Base-by-base conservation (phyloP, 768 basidiomycete species). In the Pholiota microspora region DNA sequence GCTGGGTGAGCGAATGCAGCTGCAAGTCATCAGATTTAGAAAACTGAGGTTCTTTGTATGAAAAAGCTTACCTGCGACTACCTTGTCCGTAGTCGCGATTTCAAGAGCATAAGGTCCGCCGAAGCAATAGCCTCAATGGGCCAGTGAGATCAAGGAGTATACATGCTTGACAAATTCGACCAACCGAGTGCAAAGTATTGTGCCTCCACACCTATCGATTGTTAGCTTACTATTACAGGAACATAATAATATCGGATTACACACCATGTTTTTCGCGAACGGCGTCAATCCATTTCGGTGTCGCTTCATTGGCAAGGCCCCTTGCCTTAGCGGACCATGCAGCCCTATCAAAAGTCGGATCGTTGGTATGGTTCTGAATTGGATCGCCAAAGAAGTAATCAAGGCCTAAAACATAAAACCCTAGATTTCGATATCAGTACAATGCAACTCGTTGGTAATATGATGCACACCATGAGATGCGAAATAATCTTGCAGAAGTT, bases 321-420 rank as follows among this genome's bases (percentile, higher is more conserved):
- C 65, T 64, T 9, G 62, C 60, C 44, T 70, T 73, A 1, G 53
- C 58, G 16, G 75, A 65, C 83, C 84, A 87, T 0, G 69, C 69
- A 1, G 54, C 34, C 28, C 71, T 69, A 53, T 77, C 69, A 45
- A 73, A 77, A 24, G 59, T 65, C 6, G 56, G 47, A 9, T 78
- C 71, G 2, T 67, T 64, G 18, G 67, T 61, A 57, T 79, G 74
- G 0, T 62, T 49, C 15, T 77, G 61, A 0, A 86, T 60, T 9
- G 78, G 71, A 50, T 85, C 81, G 6, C 85, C 83, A 47, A 84
- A 75, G 67, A 88, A 85, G 65, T 84, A 86, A 56, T 87, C 86
- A 36, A 80, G 66, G 2, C 82, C 83, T 4, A 86, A 64, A 3
- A 86, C 83, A 42, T 73, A 67, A 62, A 78, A 86, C 0, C 85